These are phyloP conservation scores for Nannochloropsis salina DNA, from an alignment of 108 stramenopile species.

Conservation along the genomic window DNA sequence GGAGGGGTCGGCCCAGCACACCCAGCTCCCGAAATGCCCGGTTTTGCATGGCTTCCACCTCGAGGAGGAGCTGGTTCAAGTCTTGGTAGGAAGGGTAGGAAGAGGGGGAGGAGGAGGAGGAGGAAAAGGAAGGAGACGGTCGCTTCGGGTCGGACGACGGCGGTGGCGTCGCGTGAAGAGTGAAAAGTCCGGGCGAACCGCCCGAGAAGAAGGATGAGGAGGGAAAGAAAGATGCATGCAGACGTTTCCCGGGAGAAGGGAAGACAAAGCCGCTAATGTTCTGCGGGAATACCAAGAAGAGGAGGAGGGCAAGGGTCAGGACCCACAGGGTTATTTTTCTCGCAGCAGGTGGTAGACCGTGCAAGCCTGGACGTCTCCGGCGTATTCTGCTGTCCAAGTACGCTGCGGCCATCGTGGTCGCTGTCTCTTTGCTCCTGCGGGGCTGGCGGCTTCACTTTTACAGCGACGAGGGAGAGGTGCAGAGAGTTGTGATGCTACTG, in stretches of 20 bases:
- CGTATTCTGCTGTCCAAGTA: no score
- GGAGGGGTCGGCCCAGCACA: not conserved
- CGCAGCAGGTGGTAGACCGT: no score
- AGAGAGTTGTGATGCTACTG: no score
- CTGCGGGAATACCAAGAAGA: not conserved
- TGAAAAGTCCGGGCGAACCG: not conserved
- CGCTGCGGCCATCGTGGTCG: no score
- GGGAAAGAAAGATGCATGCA: not conserved
- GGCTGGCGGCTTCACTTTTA: no score
- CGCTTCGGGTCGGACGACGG: not conserved
- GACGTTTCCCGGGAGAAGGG: not conserved
- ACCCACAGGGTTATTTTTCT: no score
- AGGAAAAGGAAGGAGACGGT: not conserved
- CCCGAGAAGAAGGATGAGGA: not conserved
- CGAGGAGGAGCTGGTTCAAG: not conserved
- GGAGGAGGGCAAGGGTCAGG: not conserved
- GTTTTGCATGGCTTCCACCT: not conserved
- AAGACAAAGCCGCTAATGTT: not conserved
- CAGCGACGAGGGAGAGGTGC: no score
- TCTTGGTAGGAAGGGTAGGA: not conserved
- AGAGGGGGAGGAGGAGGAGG: not conserved
- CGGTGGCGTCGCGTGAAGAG: not conserved
- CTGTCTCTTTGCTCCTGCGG: no score
- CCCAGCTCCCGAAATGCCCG: not conserved
- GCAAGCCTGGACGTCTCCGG: no score